phyloP scores from a whole-genome alignment of 169 alveolate genomes.

The Plasmodium ovale region DNA sequence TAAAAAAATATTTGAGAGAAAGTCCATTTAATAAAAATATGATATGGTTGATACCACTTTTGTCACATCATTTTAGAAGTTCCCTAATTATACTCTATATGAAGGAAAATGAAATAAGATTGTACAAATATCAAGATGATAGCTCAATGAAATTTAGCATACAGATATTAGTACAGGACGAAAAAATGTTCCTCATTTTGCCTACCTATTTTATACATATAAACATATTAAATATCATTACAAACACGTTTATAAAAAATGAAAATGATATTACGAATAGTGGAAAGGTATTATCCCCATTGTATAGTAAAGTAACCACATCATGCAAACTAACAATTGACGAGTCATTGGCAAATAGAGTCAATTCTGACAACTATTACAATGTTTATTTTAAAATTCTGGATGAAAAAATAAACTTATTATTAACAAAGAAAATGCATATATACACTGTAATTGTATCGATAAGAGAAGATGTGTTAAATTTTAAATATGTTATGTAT shows the following conservation, averaged over 20 bases:
- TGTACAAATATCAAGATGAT: slow-evolving; percentile 64
- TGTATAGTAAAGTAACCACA: neutral
- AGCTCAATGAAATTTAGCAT: slow-evolving; percentile 45
- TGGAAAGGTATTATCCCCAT: neutral
- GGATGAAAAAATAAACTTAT: slow-evolving; percentile 37
- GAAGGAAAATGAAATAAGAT: slow-evolving; percentile 12
- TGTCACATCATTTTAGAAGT: slow-evolving; percentile 53
- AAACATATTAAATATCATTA: slow-evolving; percentile 36
- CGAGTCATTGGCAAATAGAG: slow-evolving; percentile 21
- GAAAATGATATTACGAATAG: slow-evolving; percentile 31
- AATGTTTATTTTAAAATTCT: slow-evolving; percentile 40
- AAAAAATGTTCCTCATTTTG: slow-evolving; percentile 38
- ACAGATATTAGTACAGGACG: slow-evolving; percentile 54
- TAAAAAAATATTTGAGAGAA: slow-evolving; percentile 22
- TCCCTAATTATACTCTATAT: slow-evolving; percentile 31
- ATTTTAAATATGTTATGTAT: slow-evolving; percentile 60
- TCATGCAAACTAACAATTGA: neutral
- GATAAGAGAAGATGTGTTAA: slow-evolving; percentile 65
- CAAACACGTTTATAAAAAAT: slow-evolving; percentile 23
- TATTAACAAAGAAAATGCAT: slow-evolving; percentile 24
- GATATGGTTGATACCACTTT: slow-evolving; percentile 71
- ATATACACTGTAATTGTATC: slow-evolving; percentile 49
- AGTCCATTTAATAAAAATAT: slow-evolving; percentile 51
- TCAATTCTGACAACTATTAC: slow-evolving; percentile 29
- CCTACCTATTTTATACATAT: slow-evolving; percentile 68